Percentiles rank a stretch among this genome's conserved stretches.
Conservation (phyloP, 192 early-diverging fungal species). For the Gonapodya prolifera region DNA sequence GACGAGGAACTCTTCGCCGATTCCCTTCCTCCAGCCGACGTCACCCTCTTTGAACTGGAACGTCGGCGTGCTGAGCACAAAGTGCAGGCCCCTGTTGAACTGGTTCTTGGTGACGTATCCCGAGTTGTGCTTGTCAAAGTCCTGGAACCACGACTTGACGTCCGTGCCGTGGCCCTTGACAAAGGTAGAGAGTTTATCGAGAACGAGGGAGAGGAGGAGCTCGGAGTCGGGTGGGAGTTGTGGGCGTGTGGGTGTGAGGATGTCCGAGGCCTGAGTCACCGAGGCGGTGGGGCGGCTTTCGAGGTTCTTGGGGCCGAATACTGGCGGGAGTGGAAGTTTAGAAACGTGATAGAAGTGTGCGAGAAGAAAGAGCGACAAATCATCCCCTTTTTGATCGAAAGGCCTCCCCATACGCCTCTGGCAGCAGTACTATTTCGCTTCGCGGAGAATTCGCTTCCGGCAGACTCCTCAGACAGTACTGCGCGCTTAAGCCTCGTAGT, state of each 20-base stretch:
- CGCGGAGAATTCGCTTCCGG: too few relatives aligned
- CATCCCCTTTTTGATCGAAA: too few relatives aligned
- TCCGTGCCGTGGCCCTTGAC: constrained; percentile 41
- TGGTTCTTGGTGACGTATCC: constrained; percentile 8
- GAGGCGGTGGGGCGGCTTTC: not conserved
- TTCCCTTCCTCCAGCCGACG: not conserved
- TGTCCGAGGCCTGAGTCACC: not conserved
- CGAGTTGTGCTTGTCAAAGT: constrained; percentile 46
- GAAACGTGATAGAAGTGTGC: too few relatives aligned
- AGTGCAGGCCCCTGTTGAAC: not conserved
- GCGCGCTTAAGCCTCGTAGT: too few relatives aligned
- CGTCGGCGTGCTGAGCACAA: not conserved
- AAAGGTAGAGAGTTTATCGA: constrained; percentile 25
- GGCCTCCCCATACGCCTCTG: too few relatives aligned
- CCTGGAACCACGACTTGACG: constrained; percentile 44
- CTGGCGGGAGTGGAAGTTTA: too few relatives aligned
- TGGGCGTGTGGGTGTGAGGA: constrained; percentile 22
- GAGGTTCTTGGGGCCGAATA: not conserved
- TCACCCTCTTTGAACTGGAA: not conserved
- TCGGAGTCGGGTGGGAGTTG: constrained; percentile 22
- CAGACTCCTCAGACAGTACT: too few relatives aligned
- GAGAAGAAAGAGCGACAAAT: too few relatives aligned
- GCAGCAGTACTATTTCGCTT: too few relatives aligned
- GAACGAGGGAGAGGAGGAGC: constrained; percentile 17
- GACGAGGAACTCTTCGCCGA: not conserved